Percentiles rank a stretch among this genome's conserved stretches.
phyloP scores from a whole-genome alignment of 2,329 filamentous ascomycete species.

The Epichloe elymi region DNA sequence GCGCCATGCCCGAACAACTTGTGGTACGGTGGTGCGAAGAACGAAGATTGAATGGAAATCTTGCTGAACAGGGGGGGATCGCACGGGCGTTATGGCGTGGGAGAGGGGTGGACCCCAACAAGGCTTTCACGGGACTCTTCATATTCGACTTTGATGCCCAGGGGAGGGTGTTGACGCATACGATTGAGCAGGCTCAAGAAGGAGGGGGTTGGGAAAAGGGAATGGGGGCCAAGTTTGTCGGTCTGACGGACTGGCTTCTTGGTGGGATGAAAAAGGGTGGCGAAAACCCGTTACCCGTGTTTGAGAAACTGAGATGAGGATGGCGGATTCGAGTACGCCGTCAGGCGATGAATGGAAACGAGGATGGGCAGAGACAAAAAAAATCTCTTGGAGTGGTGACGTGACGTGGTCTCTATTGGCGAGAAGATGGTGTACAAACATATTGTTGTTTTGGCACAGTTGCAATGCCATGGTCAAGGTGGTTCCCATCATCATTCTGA shows the following conservation, averaged over 20 bases:
- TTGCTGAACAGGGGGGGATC: constrained; percentile 26
- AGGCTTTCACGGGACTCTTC: constrained; percentile 82
- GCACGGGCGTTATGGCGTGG: constrained; percentile 29
- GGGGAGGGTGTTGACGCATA: constrained; percentile 73
- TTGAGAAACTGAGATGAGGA: constrained; percentile 17
- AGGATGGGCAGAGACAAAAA: no score
- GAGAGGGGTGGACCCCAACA: constrained; percentile 37
- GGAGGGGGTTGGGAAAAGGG: constrained; percentile 71
- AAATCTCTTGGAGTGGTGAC: no score
- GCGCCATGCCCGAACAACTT: constrained; percentile 60
- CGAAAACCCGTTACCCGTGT: constrained; percentile 22
- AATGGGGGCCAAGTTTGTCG: constrained; percentile 71
- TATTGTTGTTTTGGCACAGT: background rate
- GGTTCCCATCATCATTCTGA: no score
- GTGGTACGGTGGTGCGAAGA: constrained; percentile 73
- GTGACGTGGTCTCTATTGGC: no score
- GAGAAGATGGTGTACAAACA: background rate
- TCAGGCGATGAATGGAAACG: no score
- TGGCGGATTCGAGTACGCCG: background rate
- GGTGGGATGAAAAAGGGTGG: constrained; percentile 47
- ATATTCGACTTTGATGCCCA: constrained; percentile 90
- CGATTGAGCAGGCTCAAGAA: constrained; percentile 86
- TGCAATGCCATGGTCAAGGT: background rate
- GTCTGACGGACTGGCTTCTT: constrained; percentile 86
- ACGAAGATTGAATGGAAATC: constrained; percentile 11